Percentiles rank a stretch among this genome's conserved stretches.
These are phyloP conservation scores for Camelina laxa DNA, from an alignment of 345 rosid genomes.

Conservation along the genomic window DNA sequence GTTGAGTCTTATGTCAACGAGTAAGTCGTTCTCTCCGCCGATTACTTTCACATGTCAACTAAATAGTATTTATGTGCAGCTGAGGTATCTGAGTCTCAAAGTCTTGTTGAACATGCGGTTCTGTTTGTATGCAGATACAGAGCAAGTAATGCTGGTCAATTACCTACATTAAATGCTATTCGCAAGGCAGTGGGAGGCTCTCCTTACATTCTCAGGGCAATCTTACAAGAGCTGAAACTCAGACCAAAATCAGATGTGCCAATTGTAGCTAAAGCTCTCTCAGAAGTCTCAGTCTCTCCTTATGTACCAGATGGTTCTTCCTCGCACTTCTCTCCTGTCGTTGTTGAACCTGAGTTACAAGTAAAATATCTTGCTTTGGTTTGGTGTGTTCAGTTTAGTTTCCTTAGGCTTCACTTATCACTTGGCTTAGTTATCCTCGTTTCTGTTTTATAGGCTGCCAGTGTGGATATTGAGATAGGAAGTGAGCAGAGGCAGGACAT, in stretches of 20 bases:
- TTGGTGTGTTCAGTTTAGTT: conserved; percentile 1
- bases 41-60: conserved; percentile 9
- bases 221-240: conserved; percentile 38
- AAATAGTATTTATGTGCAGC: neutral
- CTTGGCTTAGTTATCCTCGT: conserved; percentile 1
- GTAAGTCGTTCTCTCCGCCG: conserved; percentile 10
- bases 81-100: neutral
- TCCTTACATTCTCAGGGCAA: conserved; percentile 16
- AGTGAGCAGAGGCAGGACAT: conserved; percentile 4
- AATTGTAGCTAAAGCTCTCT: conserved; percentile 24
- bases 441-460: conserved; percentile 20
- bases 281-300: conserved; percentile 24
- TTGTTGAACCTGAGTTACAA: conserved; percentile 15
- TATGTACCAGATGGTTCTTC: conserved; percentile 6
- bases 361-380: conserved; percentile 12
- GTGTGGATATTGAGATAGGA: neutral
- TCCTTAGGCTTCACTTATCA: neutral
- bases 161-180: neutral
- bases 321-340: conserved; percentile 18
- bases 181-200: conserved; percentile 34
- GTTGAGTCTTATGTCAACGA: conserved; percentile 35
- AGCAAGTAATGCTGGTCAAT: conserved; percentile 40
- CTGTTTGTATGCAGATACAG: conserved; percentile 35
- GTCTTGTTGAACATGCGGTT: neutral
- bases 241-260: conserved; percentile 10